phyloP scores from a whole-genome alignment of 164 flowering plant genomes.

The grape (Vitis vinifera) region DNA sequence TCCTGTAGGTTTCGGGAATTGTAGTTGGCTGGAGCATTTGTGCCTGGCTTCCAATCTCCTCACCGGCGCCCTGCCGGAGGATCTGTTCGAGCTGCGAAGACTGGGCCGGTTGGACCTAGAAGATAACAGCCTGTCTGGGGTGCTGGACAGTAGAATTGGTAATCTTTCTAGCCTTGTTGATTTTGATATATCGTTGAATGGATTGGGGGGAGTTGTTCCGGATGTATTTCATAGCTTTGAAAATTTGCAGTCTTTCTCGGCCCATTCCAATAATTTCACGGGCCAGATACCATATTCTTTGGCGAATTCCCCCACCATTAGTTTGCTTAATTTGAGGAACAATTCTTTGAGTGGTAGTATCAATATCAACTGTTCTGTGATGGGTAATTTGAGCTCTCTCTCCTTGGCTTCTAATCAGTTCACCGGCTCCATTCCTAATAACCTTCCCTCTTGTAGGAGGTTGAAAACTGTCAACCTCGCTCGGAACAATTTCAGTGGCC shows the following conservation, averaged over 20 bases:
- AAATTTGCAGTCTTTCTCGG: conserved; percentile 32
- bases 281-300: conserved; percentile 54
- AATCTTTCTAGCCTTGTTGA: conserved; percentile 47
- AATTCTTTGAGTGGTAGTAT: conserved; percentile 53
- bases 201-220: conserved; percentile 51
- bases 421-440: conserved; percentile 41
- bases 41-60: conserved; percentile 35
- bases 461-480: conserved; percentile 57
- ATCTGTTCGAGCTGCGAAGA: conserved; percentile 28
- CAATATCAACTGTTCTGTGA: conserved; percentile 47
- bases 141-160: conserved; percentile 37
- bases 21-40: conserved; percentile 35
- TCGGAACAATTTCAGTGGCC: conserved; percentile 43
- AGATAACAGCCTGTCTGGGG: conserved; percentile 43
- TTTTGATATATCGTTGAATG: conserved; percentile 54
- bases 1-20: conserved; percentile 37
- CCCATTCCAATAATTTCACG: conserved; percentile 43
- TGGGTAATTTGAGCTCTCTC: conserved; percentile 45
- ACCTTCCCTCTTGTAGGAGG: conserved; percentile 42
- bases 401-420: conserved; percentile 55
- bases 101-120: conserved; percentile 33
- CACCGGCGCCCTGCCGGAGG: conserved; percentile 36
- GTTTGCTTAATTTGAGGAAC: conserved; percentile 47
- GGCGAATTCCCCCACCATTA: conserved; percentile 42
- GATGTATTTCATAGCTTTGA: conserved; percentile 36